Conservation (phyloP, 164 flowering plant genomes). For the Macadamia tetraphylla region DNA sequence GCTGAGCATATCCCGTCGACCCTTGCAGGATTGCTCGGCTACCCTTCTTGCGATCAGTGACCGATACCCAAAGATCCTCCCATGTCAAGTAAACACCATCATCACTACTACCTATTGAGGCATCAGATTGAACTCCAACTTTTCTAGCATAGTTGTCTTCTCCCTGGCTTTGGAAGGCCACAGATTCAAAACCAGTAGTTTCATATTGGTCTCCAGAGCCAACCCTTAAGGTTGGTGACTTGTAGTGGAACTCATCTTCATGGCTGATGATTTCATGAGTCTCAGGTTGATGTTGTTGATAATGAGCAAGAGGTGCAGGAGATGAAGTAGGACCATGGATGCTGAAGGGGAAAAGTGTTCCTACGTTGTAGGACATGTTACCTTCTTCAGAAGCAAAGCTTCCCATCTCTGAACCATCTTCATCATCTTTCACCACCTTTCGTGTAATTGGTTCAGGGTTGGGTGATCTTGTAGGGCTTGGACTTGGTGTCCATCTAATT, state of each 20-base stretch:
- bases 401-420: not conserved
- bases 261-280: no score
- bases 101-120: no score
- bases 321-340: not conserved
- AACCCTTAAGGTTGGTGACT: no score
- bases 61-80: conserved; percentile 51
- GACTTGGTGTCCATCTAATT: conserved; percentile 7
- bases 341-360: not conserved
- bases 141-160: no score
- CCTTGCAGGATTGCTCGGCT: conserved; percentile 36
- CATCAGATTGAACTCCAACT: no score
- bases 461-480: conserved; percentile 11
- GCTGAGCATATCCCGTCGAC: conserved; percentile 47
- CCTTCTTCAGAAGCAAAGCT: not conserved
- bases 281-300: no score
- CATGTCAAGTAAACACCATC: conserved; percentile 51
- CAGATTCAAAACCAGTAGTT: no score
- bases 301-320: not conserved
- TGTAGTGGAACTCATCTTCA: no score
- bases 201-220: no score
- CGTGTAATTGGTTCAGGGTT: not conserved
- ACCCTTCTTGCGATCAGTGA: conserved; percentile 22
- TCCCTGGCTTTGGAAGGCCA: not conserved
- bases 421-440: not conserved
- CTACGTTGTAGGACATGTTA: no score